These are phyloP conservation scores for Bipolaris victoriae DNA, from an alignment of 2,329 filamentous ascomycete genomes.

Conservation along the genomic window DNA sequence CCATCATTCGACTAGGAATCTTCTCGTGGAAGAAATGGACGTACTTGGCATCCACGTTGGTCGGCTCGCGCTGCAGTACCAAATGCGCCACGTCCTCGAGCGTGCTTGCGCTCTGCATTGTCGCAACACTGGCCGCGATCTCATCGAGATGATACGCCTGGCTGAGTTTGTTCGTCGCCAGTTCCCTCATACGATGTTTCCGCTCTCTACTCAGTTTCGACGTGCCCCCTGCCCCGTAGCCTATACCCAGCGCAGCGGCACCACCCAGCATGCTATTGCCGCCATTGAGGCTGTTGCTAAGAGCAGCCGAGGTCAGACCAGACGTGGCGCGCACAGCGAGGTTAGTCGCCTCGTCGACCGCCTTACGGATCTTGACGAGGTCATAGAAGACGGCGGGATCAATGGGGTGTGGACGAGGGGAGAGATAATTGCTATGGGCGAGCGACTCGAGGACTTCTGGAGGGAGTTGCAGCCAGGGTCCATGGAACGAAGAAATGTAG, in stretches of 20 bases:
- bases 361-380: constrained; percentile 78
- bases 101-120: constrained; percentile 79
- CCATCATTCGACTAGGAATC: constrained; percentile 76
- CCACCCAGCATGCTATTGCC: constrained; percentile 58
- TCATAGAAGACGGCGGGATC: constrained; percentile 84
- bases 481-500: constrained; percentile 83
- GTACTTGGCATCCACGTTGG: constrained; percentile 77
- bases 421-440: constrained; percentile 79
- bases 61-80: constrained; percentile 72
- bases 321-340: constrained; percentile 78
- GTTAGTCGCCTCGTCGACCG: constrained; percentile 80
- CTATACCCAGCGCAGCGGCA: constrained; percentile 63
- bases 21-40: constrained; percentile 95
- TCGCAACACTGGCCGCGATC: constrained; percentile 80
- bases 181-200: constrained; percentile 78
- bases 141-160: constrained; percentile 82
- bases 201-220: constrained; percentile 76
- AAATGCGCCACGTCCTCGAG: constrained; percentile 76
- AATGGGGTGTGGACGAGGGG: constrained; percentile 75
- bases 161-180: constrained; percentile 77
- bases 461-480: constrained; percentile 81
- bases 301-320: constrained; percentile 69
- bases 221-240: constrained; percentile 61
- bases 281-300: constrained; percentile 62
- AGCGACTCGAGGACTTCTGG: constrained; percentile 79